Percentiles rank a stretch among this genome's conserved stretches.
Conservation (phyloP, 371 early-diverging fungal species). For the Batkoa obscura region DNA sequence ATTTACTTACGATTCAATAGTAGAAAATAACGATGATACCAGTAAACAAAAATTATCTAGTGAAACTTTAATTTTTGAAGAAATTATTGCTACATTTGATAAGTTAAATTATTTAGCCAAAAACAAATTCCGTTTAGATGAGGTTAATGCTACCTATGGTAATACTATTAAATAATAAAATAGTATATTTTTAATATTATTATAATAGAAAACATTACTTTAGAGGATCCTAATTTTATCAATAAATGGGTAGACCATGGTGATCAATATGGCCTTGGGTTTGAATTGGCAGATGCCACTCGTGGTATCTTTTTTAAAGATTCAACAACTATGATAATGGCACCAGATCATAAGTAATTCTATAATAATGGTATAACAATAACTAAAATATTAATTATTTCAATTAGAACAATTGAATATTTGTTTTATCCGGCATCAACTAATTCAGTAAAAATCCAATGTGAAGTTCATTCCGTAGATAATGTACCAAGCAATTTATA, state of each 20-base stretch:
- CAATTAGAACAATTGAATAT: constrained; percentile 27
- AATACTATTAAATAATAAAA: too few relatives aligned
- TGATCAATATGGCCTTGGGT: constrained; percentile 67
- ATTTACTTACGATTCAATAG: too few relatives aligned
- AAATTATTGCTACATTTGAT: too few relatives aligned
- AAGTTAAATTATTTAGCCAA: too few relatives aligned
- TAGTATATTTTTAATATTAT: not conserved
- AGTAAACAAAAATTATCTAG: too few relatives aligned
- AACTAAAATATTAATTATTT: not conserved
- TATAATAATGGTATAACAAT: not conserved
- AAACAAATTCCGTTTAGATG: too few relatives aligned
- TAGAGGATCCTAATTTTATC: constrained; percentile 29
- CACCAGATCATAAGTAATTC: constrained; percentile 31
- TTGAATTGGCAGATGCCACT: constrained; percentile 54
- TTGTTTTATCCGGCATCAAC: constrained; percentile 17
- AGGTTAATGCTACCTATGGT: too few relatives aligned
- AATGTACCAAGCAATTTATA: constrained; percentile 26
- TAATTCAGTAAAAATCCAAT: constrained; percentile 12
- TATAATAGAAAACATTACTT: not conserved
- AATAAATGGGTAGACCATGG: constrained; percentile 62
- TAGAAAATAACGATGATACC: too few relatives aligned
- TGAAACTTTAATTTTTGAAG: too few relatives aligned
- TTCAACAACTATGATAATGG: constrained; percentile 35
- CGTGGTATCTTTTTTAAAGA: constrained; percentile 75
- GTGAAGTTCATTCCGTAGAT: constrained; percentile 18